Percentiles rank a stretch among this genome's conserved stretches.
phyloP scores from a whole-genome alignment of 2,329 filamentous ascomycete genomes.

The Ascocoryne sarcoides region DNA sequence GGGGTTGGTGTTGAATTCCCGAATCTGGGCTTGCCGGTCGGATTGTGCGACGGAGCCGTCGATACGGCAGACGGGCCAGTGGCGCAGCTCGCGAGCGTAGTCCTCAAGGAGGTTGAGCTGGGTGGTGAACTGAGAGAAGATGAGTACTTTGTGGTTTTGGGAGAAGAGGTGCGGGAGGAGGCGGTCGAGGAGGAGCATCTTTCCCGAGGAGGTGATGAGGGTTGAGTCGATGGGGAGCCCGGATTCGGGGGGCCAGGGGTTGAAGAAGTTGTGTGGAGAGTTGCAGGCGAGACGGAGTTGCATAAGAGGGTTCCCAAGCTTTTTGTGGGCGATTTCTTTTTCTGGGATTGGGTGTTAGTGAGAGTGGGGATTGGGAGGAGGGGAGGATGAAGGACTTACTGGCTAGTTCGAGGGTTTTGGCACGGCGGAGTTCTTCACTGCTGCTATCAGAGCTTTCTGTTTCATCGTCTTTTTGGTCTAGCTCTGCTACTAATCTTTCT shows the following conservation, averaged over 20 bases:
- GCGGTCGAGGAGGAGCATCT: conserved; percentile 89
- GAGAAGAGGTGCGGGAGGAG: conserved; percentile 68
- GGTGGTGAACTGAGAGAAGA: conserved; percentile 95
- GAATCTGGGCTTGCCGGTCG: conserved; percentile 61
- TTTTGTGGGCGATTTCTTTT: conserved; percentile 82
- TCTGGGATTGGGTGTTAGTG: conserved; percentile 39
- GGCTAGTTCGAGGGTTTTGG: conserved; percentile 64
- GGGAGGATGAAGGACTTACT: no score
- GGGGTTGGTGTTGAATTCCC: conserved; percentile 2
- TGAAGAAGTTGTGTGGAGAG: conserved; percentile 93
- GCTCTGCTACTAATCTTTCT: conserved; percentile 59
- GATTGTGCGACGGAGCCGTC: conserved; percentile 78
- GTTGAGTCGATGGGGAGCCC: conserved; percentile 62
- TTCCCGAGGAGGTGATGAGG: conserved; percentile 80
- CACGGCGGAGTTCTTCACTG: conserved; percentile 52
- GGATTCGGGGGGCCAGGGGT: conserved; percentile 63
- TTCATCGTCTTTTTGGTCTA: conserved; percentile 36
- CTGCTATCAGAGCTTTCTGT: conserved; percentile 35
- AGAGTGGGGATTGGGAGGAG: no score
- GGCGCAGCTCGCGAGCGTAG: conserved; percentile 69
- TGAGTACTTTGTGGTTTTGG: conserved; percentile 78
- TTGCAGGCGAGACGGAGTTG: conserved; percentile 90
- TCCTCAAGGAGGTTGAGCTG: conserved; percentile 86
- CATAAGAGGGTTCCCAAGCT: conserved; percentile 85
- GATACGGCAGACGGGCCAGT: conserved; percentile 80